Conservation (phyloP, 2,329 filamentous ascomycete species). For the Exophiala sideris region DNA sequence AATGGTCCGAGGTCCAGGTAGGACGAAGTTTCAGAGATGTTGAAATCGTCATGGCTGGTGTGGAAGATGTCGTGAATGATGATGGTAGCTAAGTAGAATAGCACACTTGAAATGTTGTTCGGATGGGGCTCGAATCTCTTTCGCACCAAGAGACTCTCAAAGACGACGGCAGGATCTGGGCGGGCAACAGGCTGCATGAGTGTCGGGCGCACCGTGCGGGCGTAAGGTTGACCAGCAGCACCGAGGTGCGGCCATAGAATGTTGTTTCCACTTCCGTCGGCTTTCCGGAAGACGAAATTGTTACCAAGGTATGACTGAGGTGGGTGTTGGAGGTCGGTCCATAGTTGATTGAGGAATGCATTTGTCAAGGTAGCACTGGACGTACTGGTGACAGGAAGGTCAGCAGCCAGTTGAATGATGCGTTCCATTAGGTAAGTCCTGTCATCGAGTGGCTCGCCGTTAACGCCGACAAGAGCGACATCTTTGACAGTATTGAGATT, state of each 20-base stretch:
- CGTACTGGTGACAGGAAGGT: slow-evolving; percentile 36
- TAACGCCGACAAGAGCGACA: slow-evolving; percentile 40
- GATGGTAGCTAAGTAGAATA: slow-evolving; percentile 73
- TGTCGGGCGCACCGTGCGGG: slow-evolving; percentile 60
- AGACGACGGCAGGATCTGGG: slow-evolving; percentile 64
- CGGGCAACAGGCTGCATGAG: slow-evolving; percentile 57
- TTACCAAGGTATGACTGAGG: slow-evolving; percentile 45
- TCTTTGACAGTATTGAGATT: slow-evolving; percentile 43
- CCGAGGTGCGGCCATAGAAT: slow-evolving; percentile 62
- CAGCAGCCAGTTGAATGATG: slow-evolving; percentile 47
- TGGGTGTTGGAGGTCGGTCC: slow-evolving; percentile 55
- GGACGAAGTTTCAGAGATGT: slow-evolving; percentile 65
- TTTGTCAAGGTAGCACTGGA: slow-evolving; percentile 44
- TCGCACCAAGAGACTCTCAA: slow-evolving; percentile 65
- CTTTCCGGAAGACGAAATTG: slow-evolving; percentile 34
- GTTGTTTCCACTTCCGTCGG: slow-evolving; percentile 50
- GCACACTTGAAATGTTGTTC: slow-evolving; percentile 68
- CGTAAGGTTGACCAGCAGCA: slow-evolving; percentile 64
- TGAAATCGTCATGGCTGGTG: slow-evolving; percentile 61
- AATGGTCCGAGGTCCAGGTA: slow-evolving; percentile 72
- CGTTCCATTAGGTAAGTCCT: slow-evolving; percentile 61
- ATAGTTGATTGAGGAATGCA: slow-evolving; percentile 52
- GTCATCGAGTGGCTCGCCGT: slow-evolving; percentile 58
- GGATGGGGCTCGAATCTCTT: slow-evolving; percentile 63
- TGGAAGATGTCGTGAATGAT: slow-evolving; percentile 64